Evolutionary conservation across 768 basidiomycete genomes (phyloP), one percentile per base, ranked within the genome.

Genomic region (Pholiota microspora): DNA sequence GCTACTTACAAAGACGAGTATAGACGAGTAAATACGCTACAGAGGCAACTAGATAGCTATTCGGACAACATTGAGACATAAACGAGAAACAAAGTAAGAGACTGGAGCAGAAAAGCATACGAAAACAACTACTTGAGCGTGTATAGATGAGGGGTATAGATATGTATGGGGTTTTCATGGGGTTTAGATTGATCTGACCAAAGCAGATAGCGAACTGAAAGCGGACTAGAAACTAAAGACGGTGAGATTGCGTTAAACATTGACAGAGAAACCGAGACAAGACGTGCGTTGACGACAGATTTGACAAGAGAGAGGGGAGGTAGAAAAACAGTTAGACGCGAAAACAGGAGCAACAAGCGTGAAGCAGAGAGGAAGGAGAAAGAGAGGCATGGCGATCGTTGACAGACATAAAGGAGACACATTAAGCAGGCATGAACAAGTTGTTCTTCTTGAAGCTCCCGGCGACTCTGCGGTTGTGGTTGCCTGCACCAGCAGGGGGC

Each of bases 401-500:
- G n/a, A n/a, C n/a, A n/a, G n/a, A n/a, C n/a, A n/a, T n/a, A n/a
- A n/a, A n/a, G n/a, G n/a, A n/a, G n/a, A n/a, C n/a, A n/a, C n/a
- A n/a, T n/a, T n/a, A n/a, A n/a, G n/a, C n/a, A n/a, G n/a, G n/a
- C 6, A 31, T 12, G 29, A 12, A 12, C 29, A 31, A 31, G 6
- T 28, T 21, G 16, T 42, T 21, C 18, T 51, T 44, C 29, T 83
- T 42, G 25, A 44, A 86, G 49, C 69, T 79, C 2, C 70, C 83
- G 7, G 65, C 84, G 34, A 81, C 84, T 3, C 85, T 80, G 36
- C 84, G 77, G 23, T 70, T 76, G 7, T 77, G 74, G 53, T 77
- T 61, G 3, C 69, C 63, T 18, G 84, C 84, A 46, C 82, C 85
- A 10, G 81, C 56, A 12, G 85, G 83, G 4, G 85, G 84, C 0